phyloP scores from a whole-genome alignment of 2,329 filamentous ascomycete genomes.

The Epichloe gansuensis region DNA sequence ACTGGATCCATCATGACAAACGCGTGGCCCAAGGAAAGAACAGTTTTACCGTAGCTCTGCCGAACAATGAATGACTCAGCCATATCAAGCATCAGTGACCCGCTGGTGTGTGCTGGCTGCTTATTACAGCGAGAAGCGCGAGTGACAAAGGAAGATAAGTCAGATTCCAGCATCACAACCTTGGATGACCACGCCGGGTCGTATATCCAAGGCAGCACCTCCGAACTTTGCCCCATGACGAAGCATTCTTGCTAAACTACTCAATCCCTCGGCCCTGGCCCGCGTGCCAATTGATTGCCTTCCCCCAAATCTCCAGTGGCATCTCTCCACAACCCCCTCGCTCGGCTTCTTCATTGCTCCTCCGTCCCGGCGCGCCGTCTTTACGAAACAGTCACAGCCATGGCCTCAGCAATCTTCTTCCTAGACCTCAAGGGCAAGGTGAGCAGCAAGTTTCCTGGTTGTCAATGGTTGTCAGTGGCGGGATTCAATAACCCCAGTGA shows the following conservation, averaged over 20 bases:
- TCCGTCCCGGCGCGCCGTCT: not conserved
- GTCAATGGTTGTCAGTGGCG: not conserved
- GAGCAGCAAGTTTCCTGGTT: slow-evolving; percentile 1
- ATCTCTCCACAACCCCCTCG: not conserved
- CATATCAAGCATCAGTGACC: not conserved
- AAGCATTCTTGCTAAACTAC: not conserved
- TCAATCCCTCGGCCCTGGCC: slow-evolving; percentile 10
- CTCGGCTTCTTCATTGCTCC: not conserved
- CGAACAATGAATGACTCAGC: slow-evolving; percentile 5
- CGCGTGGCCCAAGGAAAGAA: not conserved
- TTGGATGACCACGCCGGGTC: slow-evolving; percentile 1
- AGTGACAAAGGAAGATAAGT: not conserved
- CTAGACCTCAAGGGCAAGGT: slow-evolving; percentile 99
- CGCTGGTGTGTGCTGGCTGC: not conserved
- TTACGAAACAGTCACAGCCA: slow-evolving; percentile 28
- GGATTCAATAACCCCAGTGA: not conserved
- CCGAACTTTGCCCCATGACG: not conserved
- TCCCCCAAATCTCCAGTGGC: not conserved
- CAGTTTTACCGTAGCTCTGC: slow-evolving; percentile 9
- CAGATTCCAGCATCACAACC: not conserved
- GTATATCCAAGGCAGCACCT: not conserved
- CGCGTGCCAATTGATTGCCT: slow-evolving; percentile 15
- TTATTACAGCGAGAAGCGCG: not conserved
- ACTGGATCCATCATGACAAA: too few relatives aligned
- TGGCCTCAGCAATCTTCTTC: slow-evolving; percentile 98